Evolutionary conservation across 176 grass and related monocot genomes (phyloP).

Genomic region (Aegilops sharonensis): DNA sequence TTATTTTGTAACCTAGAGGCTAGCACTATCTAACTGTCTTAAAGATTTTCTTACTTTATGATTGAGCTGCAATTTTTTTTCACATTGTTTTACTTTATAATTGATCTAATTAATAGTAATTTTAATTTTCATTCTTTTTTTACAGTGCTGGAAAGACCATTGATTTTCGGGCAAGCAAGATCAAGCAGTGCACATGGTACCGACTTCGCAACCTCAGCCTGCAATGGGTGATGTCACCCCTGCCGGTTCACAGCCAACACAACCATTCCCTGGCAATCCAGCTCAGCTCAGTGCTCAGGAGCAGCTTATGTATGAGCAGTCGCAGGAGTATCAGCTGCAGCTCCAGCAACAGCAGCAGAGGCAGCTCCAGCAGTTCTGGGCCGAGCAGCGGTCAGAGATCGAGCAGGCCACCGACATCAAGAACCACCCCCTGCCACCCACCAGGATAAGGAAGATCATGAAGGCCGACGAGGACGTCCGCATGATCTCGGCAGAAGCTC

Average conservation of each 20-base stretch:
- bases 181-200: no score
- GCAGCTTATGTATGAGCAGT: background rate
- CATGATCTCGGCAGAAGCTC: constrained; percentile 68
- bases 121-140: background rate
- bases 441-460: constrained; percentile 74
- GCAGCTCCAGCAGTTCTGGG: constrained; percentile 20
- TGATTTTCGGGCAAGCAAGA: no score
- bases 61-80: background rate
- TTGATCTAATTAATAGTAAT: no score
- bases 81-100: no score
- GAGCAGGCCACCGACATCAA: background rate
- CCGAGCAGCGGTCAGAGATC: background rate
- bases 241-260: constrained; percentile 6
- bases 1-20: background rate
- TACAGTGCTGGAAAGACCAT: constrained; percentile 7
- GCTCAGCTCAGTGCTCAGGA: background rate
- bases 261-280: background rate
- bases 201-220: constrained; percentile 25
- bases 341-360: background rate
- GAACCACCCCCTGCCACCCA: background rate
- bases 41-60: background rate
- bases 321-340: background rate
- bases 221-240: constrained; percentile 21
- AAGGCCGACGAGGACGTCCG: constrained; percentile 53
- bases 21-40: background rate